phyloP scores from a whole-genome alignment of 148 eudicot species.

The Persicaria tinctoria region DNA sequence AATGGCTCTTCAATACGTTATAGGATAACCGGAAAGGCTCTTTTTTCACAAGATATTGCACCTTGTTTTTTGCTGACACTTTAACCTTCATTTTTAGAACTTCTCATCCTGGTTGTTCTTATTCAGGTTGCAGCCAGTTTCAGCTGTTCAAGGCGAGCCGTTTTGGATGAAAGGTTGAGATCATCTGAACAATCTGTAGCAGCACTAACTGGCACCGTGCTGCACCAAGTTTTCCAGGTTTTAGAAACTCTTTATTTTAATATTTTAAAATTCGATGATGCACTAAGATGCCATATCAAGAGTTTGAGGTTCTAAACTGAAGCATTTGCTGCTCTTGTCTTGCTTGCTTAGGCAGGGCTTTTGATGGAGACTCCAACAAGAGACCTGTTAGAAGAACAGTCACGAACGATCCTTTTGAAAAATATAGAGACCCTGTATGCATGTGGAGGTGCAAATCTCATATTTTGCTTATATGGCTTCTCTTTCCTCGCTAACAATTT shows the following conservation, averaged over 20 bases:
- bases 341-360: constrained; percentile 68
- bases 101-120: background rate
- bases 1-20: background rate
- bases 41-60: background rate
- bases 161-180: constrained; percentile 88
- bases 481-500: background rate
- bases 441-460: constrained; percentile 68
- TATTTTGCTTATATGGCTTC: background rate
- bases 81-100: background rate
- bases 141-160: constrained; percentile 83
- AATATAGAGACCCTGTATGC: constrained; percentile 82
- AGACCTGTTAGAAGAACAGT: constrained; percentile 66
- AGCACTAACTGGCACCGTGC: constrained; percentile 79
- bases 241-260: background rate
- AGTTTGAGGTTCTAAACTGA: background rate
- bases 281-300: background rate
- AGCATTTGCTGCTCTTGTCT: background rate
- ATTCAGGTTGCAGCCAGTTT: constrained; percentile 86
- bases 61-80: background rate
- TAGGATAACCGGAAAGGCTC: background rate
- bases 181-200: constrained; percentile 60
- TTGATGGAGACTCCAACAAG: constrained; percentile 54
- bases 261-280: background rate
- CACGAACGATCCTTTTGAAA: constrained; percentile 56
- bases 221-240: constrained; percentile 97